Base-by-base conservation (phyloP, 805 yeast species). In the Candida krabiensis region DNA sequence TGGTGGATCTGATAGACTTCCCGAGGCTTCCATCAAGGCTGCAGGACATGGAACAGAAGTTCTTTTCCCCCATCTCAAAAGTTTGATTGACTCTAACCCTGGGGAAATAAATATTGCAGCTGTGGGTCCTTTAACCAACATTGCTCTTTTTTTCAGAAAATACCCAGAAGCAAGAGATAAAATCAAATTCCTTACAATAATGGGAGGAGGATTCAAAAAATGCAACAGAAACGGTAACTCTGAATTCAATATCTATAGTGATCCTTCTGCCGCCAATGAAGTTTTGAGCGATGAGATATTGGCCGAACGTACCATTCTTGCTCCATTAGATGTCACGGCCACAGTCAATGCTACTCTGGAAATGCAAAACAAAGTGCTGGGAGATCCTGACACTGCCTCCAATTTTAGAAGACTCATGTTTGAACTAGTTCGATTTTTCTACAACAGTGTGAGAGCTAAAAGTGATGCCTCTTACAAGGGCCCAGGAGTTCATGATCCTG, bases 401-500 rank as follows among this genome's bases (percentile, higher is more conserved):
- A 64, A 69, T 5, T 58, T 83, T 29, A 70, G 90, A 43, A 66
- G 63, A 39, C 64, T 80, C 65, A 68, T 76, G 53, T 71, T 64
- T 50, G 83, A 80, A 40, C 60, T 81, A 35, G 66, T 80, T 49
- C 62, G 67, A 9, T 77, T 67, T 43, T 79, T 78, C 53, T 70
- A 74, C 9, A 62, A 64, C 17, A 49, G 76, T 8, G 71, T 73
- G 53, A 63, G 64, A 27, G 62, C 64, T 18, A 52, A 58, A 28
- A 71, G 69, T 44, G 71, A 71, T 66, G 75, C 56, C 43, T 45
- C 18, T 19, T 57, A 50, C 32, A 43, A 55, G 4, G 91, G 93
- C 0, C 89, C 93, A 4, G 87, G 89, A 1, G 70, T 86, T 1
- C 95, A 87, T 60, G 96, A 86, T 58, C 91, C 93, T 1, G 64